These are phyloP conservation scores for Domatiomyces catenatus DNA, from an alignment of 2,329 filamentous ascomycete species.

Conservation along the genomic window DNA sequence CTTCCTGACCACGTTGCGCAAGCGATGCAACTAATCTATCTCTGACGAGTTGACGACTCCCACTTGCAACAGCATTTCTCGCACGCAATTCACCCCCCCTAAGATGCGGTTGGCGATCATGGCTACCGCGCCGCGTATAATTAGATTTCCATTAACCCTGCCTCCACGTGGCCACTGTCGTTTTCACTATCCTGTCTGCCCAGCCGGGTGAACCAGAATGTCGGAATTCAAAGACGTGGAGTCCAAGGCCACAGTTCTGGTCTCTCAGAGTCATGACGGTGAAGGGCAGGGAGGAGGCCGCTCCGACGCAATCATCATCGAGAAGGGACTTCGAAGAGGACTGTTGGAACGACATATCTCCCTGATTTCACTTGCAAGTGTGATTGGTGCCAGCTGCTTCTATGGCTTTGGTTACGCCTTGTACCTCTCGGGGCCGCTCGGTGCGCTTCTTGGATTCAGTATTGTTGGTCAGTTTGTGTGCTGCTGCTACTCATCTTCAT, in stretches of 20 bases:
- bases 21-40: background rate
- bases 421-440: conserved; percentile 24
- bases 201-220: background rate
- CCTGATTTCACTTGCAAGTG: conserved; percentile 26
- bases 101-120: background rate
- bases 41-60: background rate
- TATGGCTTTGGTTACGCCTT: conserved; percentile 24
- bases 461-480: conserved; percentile 29
- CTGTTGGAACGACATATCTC: conserved; percentile 1
- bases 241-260: background rate
- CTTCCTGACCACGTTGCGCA: background rate
- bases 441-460: conserved; percentile 38
- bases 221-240: background rate
- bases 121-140: background rate
- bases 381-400: conserved; percentile 26
- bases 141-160: background rate
- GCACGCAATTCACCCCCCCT: background rate
- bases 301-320: background rate
- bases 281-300: background rate
- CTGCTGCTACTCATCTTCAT: conserved; percentile 12
- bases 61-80: background rate
- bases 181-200: background rate
- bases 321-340: background rate
- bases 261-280: background rate
- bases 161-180: background rate